phyloP scores from a whole-genome alignment of 2,329 filamentous ascomycete species.

The Pseudogymnoascus sp. region DNA sequence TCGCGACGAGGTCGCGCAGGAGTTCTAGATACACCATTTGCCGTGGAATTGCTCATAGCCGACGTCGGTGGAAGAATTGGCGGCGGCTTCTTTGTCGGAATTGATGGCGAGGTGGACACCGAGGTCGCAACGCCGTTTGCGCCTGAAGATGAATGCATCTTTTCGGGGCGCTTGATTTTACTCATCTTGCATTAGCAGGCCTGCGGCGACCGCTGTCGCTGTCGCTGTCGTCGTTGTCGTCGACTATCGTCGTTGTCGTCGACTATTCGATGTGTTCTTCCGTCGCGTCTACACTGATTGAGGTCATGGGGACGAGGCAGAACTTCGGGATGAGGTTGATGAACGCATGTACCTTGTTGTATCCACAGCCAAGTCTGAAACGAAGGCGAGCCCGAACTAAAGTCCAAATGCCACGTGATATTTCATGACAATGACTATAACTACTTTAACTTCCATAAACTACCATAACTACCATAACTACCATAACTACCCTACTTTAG shows the following conservation, averaged over 20 bases:
- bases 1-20: slow-evolving; percentile 55
- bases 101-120: slow-evolving; percentile 37
- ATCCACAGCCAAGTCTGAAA: slow-evolving; percentile 8
- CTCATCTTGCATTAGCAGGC: slow-evolving; percentile 8
- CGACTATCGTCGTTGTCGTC: slow-evolving; percentile 3
- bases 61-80: slow-evolving; percentile 44
- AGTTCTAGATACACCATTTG: slow-evolving; percentile 37
- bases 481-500: not conserved
- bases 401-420: not conserved
- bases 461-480: not conserved
- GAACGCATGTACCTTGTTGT: slow-evolving; percentile 7
- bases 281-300: slow-evolving; percentile 4
- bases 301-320: slow-evolving; percentile 7
- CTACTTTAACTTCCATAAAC: not conserved
- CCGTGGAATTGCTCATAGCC: slow-evolving; percentile 36
- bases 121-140: slow-evolving; percentile 10
- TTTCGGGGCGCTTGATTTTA: slow-evolving; percentile 10
- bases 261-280: slow-evolving; percentile 1
- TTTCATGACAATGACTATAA: not conserved
- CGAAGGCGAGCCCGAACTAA: not conserved
- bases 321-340: slow-evolving; percentile 8
- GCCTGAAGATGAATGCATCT: slow-evolving; percentile 2
- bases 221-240: not conserved
- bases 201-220: slow-evolving; percentile 6
- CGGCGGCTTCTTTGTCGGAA: slow-evolving; percentile 48